Conservation (phyloP, 192 early-diverging fungal species). For the Entrophospora sp. region DNA sequence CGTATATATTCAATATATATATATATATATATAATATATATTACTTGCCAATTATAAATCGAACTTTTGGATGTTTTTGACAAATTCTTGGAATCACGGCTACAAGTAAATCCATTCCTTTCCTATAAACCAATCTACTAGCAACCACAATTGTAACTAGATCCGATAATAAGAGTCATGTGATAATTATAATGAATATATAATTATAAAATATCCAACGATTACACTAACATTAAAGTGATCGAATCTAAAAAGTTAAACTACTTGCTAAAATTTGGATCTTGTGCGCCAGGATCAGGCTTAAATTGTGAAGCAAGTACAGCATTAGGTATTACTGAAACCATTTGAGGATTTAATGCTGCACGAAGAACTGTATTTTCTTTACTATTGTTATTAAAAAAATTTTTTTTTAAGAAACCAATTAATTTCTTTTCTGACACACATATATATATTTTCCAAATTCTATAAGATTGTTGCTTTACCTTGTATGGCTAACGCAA, state of each 20-base stretch:
- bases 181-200: background rate
- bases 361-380: constrained; percentile 97
- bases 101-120: constrained; percentile 89
- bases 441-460: too few species aligned
- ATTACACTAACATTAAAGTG: background rate
- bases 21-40: too few species aligned
- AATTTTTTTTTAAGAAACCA: too few species aligned
- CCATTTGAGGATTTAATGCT: constrained; percentile 76
- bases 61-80: constrained; percentile 61
- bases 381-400: constrained; percentile 80
- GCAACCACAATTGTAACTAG: constrained; percentile 93
- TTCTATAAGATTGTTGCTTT: constrained; percentile 6
- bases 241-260: background rate
- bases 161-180: too few species aligned
- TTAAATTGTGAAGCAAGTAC: constrained; percentile 87
- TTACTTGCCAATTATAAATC: constrained; percentile 80
- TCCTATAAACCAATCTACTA: constrained; percentile 87
- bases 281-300: constrained; percentile 68
- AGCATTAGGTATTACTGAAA: constrained; percentile 96
- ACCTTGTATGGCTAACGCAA: constrained; percentile 95
- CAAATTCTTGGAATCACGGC: constrained; percentile 90
- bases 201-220: background rate
- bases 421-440: too few species aligned
- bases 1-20: too few species aligned
- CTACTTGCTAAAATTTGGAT: constrained; percentile 62